Evolutionary conservation across 768 basidiomycete species (phyloP), one percentile per base, ranked within the genome.

Genomic region (Lentinula aciculospora): DNA sequence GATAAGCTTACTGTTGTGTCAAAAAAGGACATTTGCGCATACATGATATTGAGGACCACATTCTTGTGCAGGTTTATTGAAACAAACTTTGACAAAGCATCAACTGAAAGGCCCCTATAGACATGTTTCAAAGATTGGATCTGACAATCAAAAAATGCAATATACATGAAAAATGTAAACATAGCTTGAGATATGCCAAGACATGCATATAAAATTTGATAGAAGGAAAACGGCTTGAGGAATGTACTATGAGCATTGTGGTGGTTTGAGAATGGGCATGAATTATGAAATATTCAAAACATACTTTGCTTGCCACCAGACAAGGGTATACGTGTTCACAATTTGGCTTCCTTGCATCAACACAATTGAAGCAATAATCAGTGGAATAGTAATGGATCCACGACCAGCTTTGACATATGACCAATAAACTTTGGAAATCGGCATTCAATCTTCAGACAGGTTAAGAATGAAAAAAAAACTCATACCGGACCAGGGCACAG

Each of bases 11-110:
- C 81, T 13, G 84, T 85, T 1, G 79, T 86, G 66, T 91, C 89
- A 63, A 90, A 92, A 70, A 89, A 89, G 1, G 81, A 76, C 84
- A 88, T 89, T 0, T 86, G 88, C 0, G 88, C 87, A 66, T 81
- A 78, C 64, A 88, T 83, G 25, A 88, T 76, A 56, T 81, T 79
- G 23, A 68, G 67, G n/a, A 87, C 72, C 0, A 84, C 80, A 45
- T 74, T 66, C 45, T 79, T 73, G 64, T 91, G 87, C 2, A 91
- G 69, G 59, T 83, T 85, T 57, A 75, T 75, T 2, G 86, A 86
- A 2, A 84, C 85, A 56, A 77, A 74, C 66, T 75, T 80, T 1
- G 82, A 80, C 66, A 88, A 72, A 13, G 79, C 67, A 59, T 85
- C 84, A 61, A 84, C 77, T 3, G 72, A 69, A n/a, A 77, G 67